Percentiles rank a stretch among this genome's conserved stretches.
Conservation (phyloP, 2,329 filamentous ascomycete genomes). For the Arthrinium phaeospermum region DNA sequence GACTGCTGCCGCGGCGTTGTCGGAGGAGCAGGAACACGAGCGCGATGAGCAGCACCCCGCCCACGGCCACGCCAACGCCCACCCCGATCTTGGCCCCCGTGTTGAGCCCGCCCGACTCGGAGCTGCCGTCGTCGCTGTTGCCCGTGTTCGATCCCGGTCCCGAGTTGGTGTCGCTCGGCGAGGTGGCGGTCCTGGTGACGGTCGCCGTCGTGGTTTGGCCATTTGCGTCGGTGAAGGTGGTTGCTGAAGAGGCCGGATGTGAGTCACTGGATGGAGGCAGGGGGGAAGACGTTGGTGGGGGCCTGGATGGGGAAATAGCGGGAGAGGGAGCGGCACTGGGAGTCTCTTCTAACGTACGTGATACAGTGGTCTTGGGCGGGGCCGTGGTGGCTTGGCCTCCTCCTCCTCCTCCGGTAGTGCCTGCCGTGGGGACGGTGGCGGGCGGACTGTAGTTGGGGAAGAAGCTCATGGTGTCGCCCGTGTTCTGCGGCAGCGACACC, state of each 20-base stretch:
- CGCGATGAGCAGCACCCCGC: constrained; percentile 32
- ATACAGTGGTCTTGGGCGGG: neutral
- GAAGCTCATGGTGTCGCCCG: constrained; percentile 30
- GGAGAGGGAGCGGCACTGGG: neutral
- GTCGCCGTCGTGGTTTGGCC: neutral
- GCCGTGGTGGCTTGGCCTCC: neutral
- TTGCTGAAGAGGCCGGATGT: constrained; percentile 6
- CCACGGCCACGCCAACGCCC: constrained; percentile 35
- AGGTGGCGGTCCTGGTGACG: neutral
- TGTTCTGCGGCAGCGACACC: constrained; percentile 28
- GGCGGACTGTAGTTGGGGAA: constrained; percentile 25
- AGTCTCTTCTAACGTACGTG: constrained; percentile 1
- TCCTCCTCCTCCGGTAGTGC: neutral
- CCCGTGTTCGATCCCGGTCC: constrained; percentile 1
- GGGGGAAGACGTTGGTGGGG: neutral
- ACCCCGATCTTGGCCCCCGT: constrained; percentile 28
- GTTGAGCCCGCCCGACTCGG: constrained; percentile 12
- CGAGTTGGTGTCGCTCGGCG: neutral
- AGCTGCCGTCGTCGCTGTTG: neutral
- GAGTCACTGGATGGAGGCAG: neutral
- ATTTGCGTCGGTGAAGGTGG: constrained; percentile 14
- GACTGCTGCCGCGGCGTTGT: neutral
- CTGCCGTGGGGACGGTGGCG: neutral
- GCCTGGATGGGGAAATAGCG: neutral
- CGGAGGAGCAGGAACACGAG: constrained; percentile 21